phyloP scores from a whole-genome alignment of 352 stramenopile species.

The Phytophthora hibernalis region DNA sequence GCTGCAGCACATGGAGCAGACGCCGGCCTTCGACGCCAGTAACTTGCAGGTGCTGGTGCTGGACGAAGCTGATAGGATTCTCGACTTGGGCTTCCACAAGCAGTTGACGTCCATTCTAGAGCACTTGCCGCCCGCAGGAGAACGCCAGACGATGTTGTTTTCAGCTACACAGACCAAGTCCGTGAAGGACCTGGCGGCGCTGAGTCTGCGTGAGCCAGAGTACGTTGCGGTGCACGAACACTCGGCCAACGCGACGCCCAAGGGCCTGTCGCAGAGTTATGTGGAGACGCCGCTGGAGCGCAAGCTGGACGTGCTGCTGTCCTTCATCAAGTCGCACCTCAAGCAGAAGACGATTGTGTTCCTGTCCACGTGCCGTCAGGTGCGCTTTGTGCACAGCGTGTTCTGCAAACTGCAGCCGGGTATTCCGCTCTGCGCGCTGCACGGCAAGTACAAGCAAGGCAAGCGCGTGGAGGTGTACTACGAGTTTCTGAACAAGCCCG shows the following conservation, averaged over 20 bases:
- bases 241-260: slow-evolving; percentile 91
- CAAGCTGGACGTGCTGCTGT: slow-evolving; percentile 98
- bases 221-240: slow-evolving; percentile 98
- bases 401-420: slow-evolving; percentile 98
- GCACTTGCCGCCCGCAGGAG: slow-evolving; percentile 87
- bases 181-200: slow-evolving; percentile 96
- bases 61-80: slow-evolving; percentile 99
- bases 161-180: slow-evolving; percentile 98
- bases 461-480: slow-evolving; percentile 99
- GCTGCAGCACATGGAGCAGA: slow-evolving; percentile 99
- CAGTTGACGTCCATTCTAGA: slow-evolving; percentile 98
- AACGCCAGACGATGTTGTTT: slow-evolving; percentile 97
- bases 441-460: slow-evolving; percentile 99
- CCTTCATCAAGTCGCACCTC: slow-evolving; percentile 99
- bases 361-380: slow-evolving; percentile 96
- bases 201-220: slow-evolving; percentile 96
- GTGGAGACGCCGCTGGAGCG: slow-evolving; percentile 95
- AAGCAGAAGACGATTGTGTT: slow-evolving; percentile 99
- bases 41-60: slow-evolving; percentile 97
- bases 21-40: slow-evolving; percentile 95
- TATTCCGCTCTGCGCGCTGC: slow-evolving; percentile 95
- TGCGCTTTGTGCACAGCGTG: slow-evolving; percentile 95
- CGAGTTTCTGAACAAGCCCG: slow-evolving; percentile 95
- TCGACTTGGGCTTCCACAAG: slow-evolving; percentile 99
- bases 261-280: slow-evolving; percentile 94